Evolutionary conservation across 768 basidiomycete genomes (phyloP), one percentile per base, ranked within the genome.

Genomic region (Gyrodon lividus): DNA sequence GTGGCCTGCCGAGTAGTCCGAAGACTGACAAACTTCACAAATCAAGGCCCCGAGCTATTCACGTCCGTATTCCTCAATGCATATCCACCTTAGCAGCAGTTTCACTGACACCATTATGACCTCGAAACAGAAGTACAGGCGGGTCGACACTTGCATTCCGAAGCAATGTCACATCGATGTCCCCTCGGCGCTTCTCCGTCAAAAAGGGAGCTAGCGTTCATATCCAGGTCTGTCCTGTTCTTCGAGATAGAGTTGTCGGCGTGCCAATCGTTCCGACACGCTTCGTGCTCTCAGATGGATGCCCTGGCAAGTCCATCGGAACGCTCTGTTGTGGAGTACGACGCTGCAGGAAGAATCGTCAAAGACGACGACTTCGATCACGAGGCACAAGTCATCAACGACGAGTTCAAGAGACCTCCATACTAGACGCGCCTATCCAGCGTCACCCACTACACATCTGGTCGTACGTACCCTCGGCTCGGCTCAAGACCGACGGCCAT

Each of bases 1-100:
- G 86, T 85, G 4, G 84, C 78, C 1, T 77, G 73, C 51, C 76
- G 78, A 30, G 81, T 74, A 13, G 85, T 87, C n/a, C 81, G 86
- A 43, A 77, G 86, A 41, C 61, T 89, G 54, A 78, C 77, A 42
- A 83, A 82, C 58, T 87, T 78, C 62, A 77, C 77, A 12, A 64
- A 71, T 13, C 64, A 71, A 42, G 77, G 74, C 4, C 61, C 77
- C 7, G 81, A 80, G 56, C 59, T 79, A 33, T 81, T 80, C 64
- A 64, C 70, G 84, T 87, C 61, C 24, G 84, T 71, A 42, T 43
- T 23, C 23, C 12, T 26, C 33, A 48, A 16, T 22, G 22, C 41
- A 42, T 26, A 38, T 20, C 4, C 72, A 2, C 70, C 70, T 58
- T 72, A 78, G 31, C 9, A 37, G 17, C 19, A 3, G 2, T 24